Evolutionary conservation across 805 yeast genomes (phyloP), one percentile per base, ranked within the genome.

Genomic region (Saccharomycopsis javanensis): DNA sequence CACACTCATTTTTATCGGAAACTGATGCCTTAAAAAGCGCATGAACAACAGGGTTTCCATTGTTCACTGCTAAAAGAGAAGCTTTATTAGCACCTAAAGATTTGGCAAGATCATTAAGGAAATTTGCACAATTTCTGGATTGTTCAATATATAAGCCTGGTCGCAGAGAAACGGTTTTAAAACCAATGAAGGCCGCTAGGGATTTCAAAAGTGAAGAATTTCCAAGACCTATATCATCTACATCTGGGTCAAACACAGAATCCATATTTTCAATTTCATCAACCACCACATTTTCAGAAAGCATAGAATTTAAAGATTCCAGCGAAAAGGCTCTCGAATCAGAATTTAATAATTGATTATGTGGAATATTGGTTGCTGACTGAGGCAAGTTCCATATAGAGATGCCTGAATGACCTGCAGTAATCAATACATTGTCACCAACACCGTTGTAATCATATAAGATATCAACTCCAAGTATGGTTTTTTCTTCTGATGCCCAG

Each of bases 1-100:
- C 64, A 18, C 57, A 46, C 2, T 55, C 51, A 8, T 57, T 54
- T 20, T 33, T 35, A 38, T 60, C 42, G 6, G 53, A 42, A 5
- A 2, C 50, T 18, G 53, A 38, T 4, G 81, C 81, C 57, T 72
- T 71, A 69, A 92, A 92, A 7, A 75, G 72, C 0, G 94, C 94
- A 65, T 80, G 84, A 0, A 92, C 92, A 1, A 91, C 80, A 0
- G 99, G 98, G 65, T 91, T 91, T 4, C 89, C 89, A 64, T 85
- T 75, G 6, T 79, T 76, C 5, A 88, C 87, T 0, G 96, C 88
- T 15, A 92, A 67, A 31, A 91, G 71, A 60, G 79, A 78, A 0
- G 95, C 75, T 10, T 76, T 72, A 1, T 78, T 77, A 0, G 91
- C 89, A 8, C 97, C 97, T 57, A 86, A 73, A 38, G 74, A 77